phyloP scores from a whole-genome alignment of 129 eudicot species.

The Arctium minus region DNA sequence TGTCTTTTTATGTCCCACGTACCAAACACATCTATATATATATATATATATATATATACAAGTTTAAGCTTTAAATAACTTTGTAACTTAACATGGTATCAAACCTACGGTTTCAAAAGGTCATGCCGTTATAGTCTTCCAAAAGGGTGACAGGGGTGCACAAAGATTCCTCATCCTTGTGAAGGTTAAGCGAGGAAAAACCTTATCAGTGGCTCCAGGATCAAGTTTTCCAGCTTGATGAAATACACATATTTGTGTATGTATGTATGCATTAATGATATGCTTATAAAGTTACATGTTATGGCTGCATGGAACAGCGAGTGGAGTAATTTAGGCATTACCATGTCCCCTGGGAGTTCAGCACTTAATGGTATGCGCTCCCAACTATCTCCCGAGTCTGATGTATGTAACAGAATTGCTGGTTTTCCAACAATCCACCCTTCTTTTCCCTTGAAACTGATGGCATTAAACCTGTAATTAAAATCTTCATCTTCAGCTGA shows the following conservation, averaged over 20 bases:
- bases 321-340: conserved; percentile 17
- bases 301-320: not conserved
- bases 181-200: not conserved
- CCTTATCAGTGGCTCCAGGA: not conserved
- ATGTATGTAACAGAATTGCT: conserved; percentile 80
- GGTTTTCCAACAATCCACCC: conserved; percentile 99
- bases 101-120: not conserved
- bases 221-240: not conserved
- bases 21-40: too few species aligned
- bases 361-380: conserved; percentile 87
- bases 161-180: not conserved
- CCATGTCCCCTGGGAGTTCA: conserved; percentile 99
- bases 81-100: not conserved
- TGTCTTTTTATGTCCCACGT: too few species aligned
- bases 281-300: not conserved
- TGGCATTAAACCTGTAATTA: conserved; percentile 87
- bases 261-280: not conserved
- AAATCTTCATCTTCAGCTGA: conserved; percentile 98
- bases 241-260: not conserved
- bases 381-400: conserved; percentile 95
- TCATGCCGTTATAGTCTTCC: not conserved
- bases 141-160: not conserved
- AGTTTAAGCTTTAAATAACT: not conserved
- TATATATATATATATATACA: not conserved
- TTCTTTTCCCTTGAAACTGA: conserved; percentile 90